Evolutionary conservation across 345 rosid genomes (phyloP).

Genomic region (Lagerstroemia speciosa): DNA sequence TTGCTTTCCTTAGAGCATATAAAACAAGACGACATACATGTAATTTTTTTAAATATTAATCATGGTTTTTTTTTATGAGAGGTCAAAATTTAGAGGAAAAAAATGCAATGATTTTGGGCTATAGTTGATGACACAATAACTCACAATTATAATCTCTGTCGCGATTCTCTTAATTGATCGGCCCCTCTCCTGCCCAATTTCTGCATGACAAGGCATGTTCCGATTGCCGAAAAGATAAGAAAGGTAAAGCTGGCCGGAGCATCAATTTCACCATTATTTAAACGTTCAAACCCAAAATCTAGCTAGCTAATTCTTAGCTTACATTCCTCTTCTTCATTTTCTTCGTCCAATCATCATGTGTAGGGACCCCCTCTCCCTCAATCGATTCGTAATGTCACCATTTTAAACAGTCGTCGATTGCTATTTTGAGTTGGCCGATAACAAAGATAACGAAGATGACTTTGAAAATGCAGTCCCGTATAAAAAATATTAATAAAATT

Average conservation of each 20-base stretch:
- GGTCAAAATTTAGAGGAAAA: background rate
- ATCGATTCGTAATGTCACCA: conserved; percentile 13
- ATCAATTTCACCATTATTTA: conserved; percentile 10
- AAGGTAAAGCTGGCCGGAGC: background rate
- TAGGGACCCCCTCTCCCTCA: conserved; percentile 11
- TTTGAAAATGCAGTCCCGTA: too few species aligned
- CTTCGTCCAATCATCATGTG: conserved; percentile 12
- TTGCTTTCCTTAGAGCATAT: background rate
- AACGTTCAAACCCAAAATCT: background rate
- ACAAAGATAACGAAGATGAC: too few species aligned
- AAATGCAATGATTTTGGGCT: background rate
- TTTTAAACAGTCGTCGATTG: background rate
- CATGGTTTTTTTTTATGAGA: background rate
- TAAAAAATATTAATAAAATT: too few species aligned
- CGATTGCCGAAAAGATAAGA: background rate
- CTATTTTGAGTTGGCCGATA: background rate
- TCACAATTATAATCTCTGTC: conserved; percentile 15
- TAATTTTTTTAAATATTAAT: too few species aligned
- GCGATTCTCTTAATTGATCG: conserved; percentile 10
- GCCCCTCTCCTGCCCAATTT: conserved; percentile 8
- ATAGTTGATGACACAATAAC: conserved; percentile 20
- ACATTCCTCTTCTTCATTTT: background rate
- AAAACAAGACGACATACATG: background rate
- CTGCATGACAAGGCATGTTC: conserved; percentile 1
- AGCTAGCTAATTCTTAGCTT: background rate